A percentile compares a stretch with the other conserved stretches of the same genome.
phyloP scores from a whole-genome alignment of 2,329 filamentous ascomycete species.

The Mycocentrospora acerina region DNA sequence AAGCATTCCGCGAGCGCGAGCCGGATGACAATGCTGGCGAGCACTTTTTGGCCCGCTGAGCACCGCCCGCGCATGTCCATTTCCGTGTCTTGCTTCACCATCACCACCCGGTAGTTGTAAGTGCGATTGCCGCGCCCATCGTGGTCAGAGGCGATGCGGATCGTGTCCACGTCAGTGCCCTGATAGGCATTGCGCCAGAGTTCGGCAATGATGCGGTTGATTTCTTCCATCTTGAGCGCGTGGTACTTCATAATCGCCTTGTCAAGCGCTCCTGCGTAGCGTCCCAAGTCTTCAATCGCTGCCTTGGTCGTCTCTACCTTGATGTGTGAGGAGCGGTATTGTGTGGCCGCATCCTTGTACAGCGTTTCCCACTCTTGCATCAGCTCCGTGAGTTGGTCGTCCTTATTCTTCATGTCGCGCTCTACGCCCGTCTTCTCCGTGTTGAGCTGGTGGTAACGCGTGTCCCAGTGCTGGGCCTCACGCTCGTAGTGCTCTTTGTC shows the following conservation, averaged over 20 bases:
- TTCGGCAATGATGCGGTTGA: slow-evolving; percentile 91
- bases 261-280: slow-evolving; percentile 82
- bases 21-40: slow-evolving; percentile 96
- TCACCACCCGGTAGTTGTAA: slow-evolving; percentile 96
- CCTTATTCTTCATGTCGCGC: slow-evolving; percentile 80
- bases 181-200: slow-evolving; percentile 98
- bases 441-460: slow-evolving; percentile 66
- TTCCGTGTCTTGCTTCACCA: slow-evolving; percentile 95
- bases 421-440: slow-evolving; percentile 74
- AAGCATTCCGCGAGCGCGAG: slow-evolving; percentile 95
- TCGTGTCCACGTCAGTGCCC: slow-evolving; percentile 95
- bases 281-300: slow-evolving; percentile 83
- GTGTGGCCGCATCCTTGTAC: slow-evolving; percentile 77
- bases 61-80: slow-evolving; percentile 99
- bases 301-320: slow-evolving; percentile 89
- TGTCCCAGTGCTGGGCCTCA: slow-evolving; percentile 69
- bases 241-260: slow-evolving; percentile 98
- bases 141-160: slow-evolving; percentile 89
- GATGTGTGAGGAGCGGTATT: slow-evolving; percentile 86
- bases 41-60: slow-evolving; percentile 93
- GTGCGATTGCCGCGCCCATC: slow-evolving; percentile 75
- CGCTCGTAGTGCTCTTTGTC: slow-evolving; percentile 74
- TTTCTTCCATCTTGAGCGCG: slow-evolving; percentile 95
- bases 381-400: slow-evolving; percentile 74
- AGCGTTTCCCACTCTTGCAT: slow-evolving; percentile 79